Evolutionary conservation across 345 rosid species (phyloP).

Genomic region (Brassica juncea): DNA sequence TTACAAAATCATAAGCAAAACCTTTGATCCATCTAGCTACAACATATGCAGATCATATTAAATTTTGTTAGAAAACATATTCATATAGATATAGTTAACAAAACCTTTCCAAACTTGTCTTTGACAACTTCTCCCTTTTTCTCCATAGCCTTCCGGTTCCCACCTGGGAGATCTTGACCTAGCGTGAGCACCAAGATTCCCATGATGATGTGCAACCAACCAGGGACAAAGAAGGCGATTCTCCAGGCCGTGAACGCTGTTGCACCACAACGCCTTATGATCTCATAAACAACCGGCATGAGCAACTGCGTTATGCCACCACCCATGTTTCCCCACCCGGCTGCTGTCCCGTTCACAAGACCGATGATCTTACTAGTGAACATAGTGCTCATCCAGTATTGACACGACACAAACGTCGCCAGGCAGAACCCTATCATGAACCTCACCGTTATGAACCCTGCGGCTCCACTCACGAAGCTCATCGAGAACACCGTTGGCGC

Average conservation of each 20-base stretch:
- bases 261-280: slow-evolving; percentile 46
- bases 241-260: slow-evolving; percentile 77
- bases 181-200: slow-evolving; percentile 61
- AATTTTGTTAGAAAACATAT: neutral
- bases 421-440: slow-evolving; percentile 87
- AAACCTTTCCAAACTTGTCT: slow-evolving; percentile 70
- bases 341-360: slow-evolving; percentile 70
- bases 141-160: slow-evolving; percentile 54
- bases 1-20: neutral
- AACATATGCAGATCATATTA: neutral
- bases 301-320: slow-evolving; percentile 70
- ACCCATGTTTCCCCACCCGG: slow-evolving; percentile 84
- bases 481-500: slow-evolving; percentile 75
- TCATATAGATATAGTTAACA: neutral
- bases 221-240: slow-evolving; percentile 66
- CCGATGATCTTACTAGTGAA: slow-evolving; percentile 69
- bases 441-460: slow-evolving; percentile 57
- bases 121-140: slow-evolving; percentile 59
- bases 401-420: slow-evolving; percentile 80
- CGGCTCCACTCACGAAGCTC: slow-evolving; percentile 51
- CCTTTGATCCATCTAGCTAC: neutral
- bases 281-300: slow-evolving; percentile 65
- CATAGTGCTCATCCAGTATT: slow-evolving; percentile 88
- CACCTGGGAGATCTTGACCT: slow-evolving; percentile 81
- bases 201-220: slow-evolving; percentile 56